Evolutionary conservation across 1,284 basidiomycete species (phyloP).

Genomic region (Phaffia rhodozyma): DNA sequence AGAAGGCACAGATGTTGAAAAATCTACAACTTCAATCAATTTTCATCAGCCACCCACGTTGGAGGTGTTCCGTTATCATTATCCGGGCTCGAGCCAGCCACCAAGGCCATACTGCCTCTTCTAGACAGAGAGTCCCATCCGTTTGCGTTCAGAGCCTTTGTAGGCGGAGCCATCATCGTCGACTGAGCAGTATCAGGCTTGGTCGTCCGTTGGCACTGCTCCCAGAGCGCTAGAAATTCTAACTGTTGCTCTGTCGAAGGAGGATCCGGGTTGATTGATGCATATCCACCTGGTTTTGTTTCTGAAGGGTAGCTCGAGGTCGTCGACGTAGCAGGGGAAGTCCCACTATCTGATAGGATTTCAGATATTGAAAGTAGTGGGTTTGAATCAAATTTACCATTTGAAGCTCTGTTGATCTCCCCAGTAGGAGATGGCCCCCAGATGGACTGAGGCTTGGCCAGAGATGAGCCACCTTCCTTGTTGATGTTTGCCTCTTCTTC

Average conservation of each 20-base stretch:
- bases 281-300: no score
- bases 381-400: not conserved
- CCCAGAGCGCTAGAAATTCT: constrained; percentile 5
- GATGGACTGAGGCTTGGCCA: constrained; percentile 1
- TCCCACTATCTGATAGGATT: not conserved
- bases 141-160: no score
- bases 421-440: constrained; percentile 1
- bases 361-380: not conserved
- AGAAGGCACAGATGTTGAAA: not conserved
- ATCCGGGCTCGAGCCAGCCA: not conserved
- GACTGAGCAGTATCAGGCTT: not conserved
- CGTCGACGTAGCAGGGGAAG: not conserved
- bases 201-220: not conserved
- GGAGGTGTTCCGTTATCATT: no score
- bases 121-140: no score
- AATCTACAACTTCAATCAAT: not conserved
- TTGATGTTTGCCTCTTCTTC: not conserved
- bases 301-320: not conserved
- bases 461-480: not conserved
- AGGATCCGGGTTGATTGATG: not conserved
- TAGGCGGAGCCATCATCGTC: not conserved
- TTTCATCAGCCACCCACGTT: not conserved
- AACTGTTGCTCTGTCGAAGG: not conserved
- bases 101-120: not conserved
- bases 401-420: not conserved